A percentile compares a stretch with the other conserved stretches of the same genome.
phyloP scores from a whole-genome alignment of 495 filamentous ascomycete species.

The Penicillium samsonianum region DNA sequence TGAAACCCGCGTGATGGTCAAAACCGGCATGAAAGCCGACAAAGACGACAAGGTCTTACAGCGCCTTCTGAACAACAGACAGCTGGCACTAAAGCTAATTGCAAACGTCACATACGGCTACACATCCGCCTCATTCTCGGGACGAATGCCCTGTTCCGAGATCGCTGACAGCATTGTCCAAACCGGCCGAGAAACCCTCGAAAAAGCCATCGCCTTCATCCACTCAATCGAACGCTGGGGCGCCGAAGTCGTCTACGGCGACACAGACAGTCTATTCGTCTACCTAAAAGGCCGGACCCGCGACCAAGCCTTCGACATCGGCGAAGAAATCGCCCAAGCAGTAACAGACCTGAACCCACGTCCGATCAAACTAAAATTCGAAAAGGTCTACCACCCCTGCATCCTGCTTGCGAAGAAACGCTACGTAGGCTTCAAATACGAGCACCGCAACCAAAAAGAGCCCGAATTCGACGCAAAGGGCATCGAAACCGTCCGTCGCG shows the following conservation, averaged over 20 bases:
- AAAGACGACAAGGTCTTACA: constrained; percentile 88
- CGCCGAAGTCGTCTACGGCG: constrained; percentile 96
- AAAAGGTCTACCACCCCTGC: constrained; percentile 96
- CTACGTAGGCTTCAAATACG: constrained; percentile 98
- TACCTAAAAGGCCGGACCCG: constrained; percentile 83
- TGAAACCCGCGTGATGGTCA: constrained; percentile 97
- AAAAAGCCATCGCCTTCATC: constrained; percentile 90
- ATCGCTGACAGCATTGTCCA: constrained; percentile 99
- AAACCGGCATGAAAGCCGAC: constrained; percentile 92
- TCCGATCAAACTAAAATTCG: constrained; percentile 94
- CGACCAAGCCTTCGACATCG: constrained; percentile 88
- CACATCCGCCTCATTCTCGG: constrained; percentile 92
- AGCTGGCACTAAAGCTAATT: constrained; percentile 93
- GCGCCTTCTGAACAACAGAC: constrained; percentile 87
- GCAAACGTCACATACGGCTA: constrained; percentile 99
- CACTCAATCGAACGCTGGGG: constrained; percentile 85
- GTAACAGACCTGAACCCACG: constrained; percentile 90
- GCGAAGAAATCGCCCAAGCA: constrained; percentile 85
- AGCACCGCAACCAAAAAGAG: constrained; percentile 69
- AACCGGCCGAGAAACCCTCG: constrained; percentile 88
- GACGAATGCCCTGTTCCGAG: constrained; percentile 95
- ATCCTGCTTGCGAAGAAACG: constrained; percentile 95
- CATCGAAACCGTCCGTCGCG: constrained; percentile 92
- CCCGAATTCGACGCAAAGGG: constrained; percentile 98
- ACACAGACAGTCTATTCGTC: constrained; percentile 96